Evolutionary conservation across 1,139 yeast species (phyloP).

Genomic region (Suhomyces atakaporum): DNA sequence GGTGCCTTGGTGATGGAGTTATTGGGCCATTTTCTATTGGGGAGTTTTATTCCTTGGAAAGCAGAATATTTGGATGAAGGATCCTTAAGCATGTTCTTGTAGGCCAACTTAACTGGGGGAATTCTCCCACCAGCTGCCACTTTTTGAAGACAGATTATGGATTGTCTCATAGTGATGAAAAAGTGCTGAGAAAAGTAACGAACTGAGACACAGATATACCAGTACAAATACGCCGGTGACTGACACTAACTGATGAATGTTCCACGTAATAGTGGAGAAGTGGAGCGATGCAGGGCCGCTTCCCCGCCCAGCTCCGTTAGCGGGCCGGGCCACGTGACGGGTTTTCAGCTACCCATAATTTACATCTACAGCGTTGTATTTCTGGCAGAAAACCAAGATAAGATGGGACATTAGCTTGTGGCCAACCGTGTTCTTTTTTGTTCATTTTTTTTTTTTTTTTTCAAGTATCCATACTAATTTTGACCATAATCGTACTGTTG

Average conservation of each 20-base stretch:
- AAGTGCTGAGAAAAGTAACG: background rate
- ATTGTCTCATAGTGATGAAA: conserved; percentile 24
- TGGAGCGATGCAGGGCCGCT: conserved; percentile 6
- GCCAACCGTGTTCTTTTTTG: too few relatives aligned
- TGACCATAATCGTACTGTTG: too few relatives aligned
- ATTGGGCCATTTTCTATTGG: conserved; percentile 48
- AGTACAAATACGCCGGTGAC: background rate
- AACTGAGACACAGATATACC: too few relatives aligned
- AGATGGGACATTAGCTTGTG: too few relatives aligned
- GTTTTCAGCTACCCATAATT: too few relatives aligned
- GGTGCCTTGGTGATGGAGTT: conserved; percentile 44
- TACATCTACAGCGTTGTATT: too few relatives aligned
- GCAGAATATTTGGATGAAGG: conserved; percentile 45
- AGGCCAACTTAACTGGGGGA: conserved; percentile 17
- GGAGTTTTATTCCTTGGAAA: conserved; percentile 39
- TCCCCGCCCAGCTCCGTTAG: conserved; percentile 4
- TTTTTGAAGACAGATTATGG: conserved; percentile 28
- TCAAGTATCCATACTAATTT: too few relatives aligned
- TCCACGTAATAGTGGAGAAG: conserved; percentile 1
- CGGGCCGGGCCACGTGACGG: conserved; percentile 4
- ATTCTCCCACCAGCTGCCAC: conserved; percentile 22
- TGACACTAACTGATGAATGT: background rate
- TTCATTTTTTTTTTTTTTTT: too few relatives aligned
- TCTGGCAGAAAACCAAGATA: too few relatives aligned
- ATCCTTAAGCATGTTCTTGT: conserved; percentile 39